A percentile compares a stretch with the other conserved stretches of the same genome.
Evolutionary conservation across 352 stramenopile genomes (phyloP).

Genomic region (Thraustochytrium sp.): DNA sequence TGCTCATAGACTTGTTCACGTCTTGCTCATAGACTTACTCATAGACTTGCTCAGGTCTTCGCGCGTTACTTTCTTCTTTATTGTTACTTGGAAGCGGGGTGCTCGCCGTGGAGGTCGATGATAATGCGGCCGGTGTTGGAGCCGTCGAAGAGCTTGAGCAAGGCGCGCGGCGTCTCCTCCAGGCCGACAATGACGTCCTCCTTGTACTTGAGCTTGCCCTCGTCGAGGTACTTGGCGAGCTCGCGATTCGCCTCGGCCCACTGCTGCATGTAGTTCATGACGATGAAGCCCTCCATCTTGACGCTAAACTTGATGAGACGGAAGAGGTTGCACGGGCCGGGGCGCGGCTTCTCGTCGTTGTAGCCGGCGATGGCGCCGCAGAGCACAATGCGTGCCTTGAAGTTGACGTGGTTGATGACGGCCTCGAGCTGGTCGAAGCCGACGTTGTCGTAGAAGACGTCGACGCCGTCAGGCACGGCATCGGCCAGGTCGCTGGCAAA

Average conservation of each 20-base stretch:
- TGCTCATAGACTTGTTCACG: no score
- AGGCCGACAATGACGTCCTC: constrained; percentile 2
- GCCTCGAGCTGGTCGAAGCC: constrained; percentile 51
- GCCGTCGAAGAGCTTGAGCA: constrained; percentile 42
- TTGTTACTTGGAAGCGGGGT: background rate
- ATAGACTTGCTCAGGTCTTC: no score
- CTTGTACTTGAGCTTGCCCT: constrained; percentile 5
- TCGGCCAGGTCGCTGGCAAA: constrained; percentile 9
- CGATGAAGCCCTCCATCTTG: constrained; percentile 44
- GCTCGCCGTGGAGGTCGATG: constrained; percentile 14
- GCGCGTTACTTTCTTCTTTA: no score
- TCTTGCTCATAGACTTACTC: no score
- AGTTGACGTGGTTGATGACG: constrained; percentile 51
- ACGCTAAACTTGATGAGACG: background rate
- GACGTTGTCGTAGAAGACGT: constrained; percentile 57
- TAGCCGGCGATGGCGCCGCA: constrained; percentile 56
- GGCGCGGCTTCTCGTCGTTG: background rate
- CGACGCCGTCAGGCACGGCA: constrained; percentile 52
- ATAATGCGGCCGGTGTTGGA: constrained; percentile 29
- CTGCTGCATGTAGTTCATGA: constrained; percentile 18
- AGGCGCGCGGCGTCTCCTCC: background rate
- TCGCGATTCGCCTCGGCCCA: background rate
- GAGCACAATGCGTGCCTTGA: constrained; percentile 48
- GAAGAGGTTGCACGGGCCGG: background rate
- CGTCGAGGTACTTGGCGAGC: background rate